Evolutionary conservation across 176 grass and related monocot genomes (phyloP).

Genomic region (Chloris gayana): DNA sequence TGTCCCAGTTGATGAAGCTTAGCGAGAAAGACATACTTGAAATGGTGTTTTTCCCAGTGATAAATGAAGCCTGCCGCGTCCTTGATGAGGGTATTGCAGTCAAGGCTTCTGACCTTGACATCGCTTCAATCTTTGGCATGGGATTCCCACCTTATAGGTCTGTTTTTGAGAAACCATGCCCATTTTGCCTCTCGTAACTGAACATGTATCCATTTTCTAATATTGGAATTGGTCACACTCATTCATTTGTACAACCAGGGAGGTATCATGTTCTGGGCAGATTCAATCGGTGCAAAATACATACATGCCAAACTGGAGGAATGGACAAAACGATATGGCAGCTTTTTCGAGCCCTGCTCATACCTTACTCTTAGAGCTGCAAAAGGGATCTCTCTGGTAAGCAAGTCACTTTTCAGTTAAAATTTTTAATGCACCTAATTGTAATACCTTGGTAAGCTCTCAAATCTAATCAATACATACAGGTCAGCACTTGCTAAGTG

Average conservation of each 20-base stretch:
- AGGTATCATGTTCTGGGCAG: slow-evolving; percentile 87
- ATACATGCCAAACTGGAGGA: slow-evolving; percentile 67
- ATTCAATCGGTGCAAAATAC: slow-evolving; percentile 78
- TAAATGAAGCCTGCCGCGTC: slow-evolving; percentile 91
- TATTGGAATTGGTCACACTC: not conserved
- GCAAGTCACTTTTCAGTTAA: slow-evolving; percentile 19
- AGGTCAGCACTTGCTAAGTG: not conserved
- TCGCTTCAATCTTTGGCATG: slow-evolving; percentile 88
- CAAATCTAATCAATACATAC: not conserved
- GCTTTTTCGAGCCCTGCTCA: slow-evolving; percentile 82
- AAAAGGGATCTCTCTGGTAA: slow-evolving; percentile 81
- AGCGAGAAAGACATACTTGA: slow-evolving; percentile 80
- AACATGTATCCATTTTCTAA: not conserved
- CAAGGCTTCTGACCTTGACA: slow-evolving; percentile 89
- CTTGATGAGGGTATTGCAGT: slow-evolving; percentile 83
- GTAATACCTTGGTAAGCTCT: not conserved
- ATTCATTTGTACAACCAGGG: slow-evolving; percentile 48
- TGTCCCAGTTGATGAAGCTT: slow-evolving; percentile 75
- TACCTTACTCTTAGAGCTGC: slow-evolving; percentile 82
- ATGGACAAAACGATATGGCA: slow-evolving; percentile 75
- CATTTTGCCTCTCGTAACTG: not conserved
- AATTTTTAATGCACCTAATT: not conserved
- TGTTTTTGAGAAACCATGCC: not conserved
- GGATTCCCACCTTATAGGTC: slow-evolving; percentile 94
- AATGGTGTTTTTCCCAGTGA: slow-evolving; percentile 84